Conservation (phyloP, 2,329 filamentous ascomycete species). For the Venturia asperata region DNA sequence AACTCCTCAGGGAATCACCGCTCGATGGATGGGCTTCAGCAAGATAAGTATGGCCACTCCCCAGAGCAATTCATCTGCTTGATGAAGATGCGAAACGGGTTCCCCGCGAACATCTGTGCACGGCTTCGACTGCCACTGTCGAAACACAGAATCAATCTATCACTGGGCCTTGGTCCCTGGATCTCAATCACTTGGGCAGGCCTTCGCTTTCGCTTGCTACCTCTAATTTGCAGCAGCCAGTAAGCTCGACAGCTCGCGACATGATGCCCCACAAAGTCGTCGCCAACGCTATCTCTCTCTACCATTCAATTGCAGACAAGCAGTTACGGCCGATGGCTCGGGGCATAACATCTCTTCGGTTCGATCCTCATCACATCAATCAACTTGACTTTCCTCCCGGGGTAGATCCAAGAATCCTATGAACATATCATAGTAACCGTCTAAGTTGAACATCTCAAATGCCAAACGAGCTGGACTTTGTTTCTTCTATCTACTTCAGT, state of each 20-base stretch:
- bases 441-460: no score
- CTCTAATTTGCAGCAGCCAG: background rate
- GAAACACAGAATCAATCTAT: background rate
- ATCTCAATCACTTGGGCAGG: background rate
- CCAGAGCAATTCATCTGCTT: background rate
- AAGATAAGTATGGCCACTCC: no score
- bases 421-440: no score
- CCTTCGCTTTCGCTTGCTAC: background rate
- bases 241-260: background rate
- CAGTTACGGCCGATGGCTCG: background rate
- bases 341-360: constrained; percentile 5
- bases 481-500: background rate
- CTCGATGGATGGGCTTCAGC: no score
- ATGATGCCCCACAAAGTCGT: background rate
- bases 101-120: background rate
- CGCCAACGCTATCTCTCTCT: background rate
- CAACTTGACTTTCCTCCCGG: no score
- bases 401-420: no score
- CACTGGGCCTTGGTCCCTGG: background rate
- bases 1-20: no score
- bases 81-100: background rate
- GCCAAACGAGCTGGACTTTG: no score
- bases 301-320: background rate
- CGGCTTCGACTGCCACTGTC: background rate
- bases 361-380: background rate